Evolutionary conservation across 208 protist species (phyloP).

Genomic region (Crithidia acanthocephali): DNA sequence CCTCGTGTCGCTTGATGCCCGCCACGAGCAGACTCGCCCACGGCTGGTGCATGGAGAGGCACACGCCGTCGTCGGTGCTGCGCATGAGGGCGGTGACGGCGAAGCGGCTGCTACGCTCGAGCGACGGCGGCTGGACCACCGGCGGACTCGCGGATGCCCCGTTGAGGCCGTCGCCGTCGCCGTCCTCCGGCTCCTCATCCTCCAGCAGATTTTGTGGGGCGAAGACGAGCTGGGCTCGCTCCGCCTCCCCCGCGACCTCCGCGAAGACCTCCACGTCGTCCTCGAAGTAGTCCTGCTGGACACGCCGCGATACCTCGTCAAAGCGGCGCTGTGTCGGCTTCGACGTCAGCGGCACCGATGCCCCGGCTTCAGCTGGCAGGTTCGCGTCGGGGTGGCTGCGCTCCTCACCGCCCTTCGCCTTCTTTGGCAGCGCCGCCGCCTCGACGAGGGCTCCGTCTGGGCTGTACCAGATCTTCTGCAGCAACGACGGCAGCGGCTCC

Average conservation of each 20-base stretch:
- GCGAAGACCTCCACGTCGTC: constrained; percentile 74
- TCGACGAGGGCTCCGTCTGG: constrained; percentile 53
- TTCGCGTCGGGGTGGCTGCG: constrained; percentile 3
- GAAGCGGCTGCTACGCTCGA: constrained; percentile 33
- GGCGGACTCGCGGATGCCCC: constrained; percentile 8
- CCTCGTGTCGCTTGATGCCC: constrained; percentile 94
- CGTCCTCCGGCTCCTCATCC: constrained; percentile 17
- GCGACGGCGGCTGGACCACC: constrained; percentile 12
- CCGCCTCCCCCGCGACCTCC: constrained; percentile 34
- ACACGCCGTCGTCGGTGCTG: constrained; percentile 81
- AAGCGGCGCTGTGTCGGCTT: constrained; percentile 29
- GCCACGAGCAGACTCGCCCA: constrained; percentile 91
- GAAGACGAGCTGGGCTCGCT: constrained; percentile 35
- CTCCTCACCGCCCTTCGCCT: constrained; percentile 7
- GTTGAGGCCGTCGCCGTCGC: constrained; percentile 15
- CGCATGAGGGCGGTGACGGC: constrained; percentile 61
- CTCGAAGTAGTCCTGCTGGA: constrained; percentile 89
- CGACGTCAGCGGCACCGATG: constrained; percentile 20
- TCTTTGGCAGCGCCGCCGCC: constrained; percentile 9
- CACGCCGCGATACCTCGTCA: constrained; percentile 74
- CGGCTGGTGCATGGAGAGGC: constrained; percentile 94
- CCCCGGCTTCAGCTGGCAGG: constrained; percentile 15
- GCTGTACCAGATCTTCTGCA: constrained; percentile 89
- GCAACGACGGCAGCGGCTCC: constrained; percentile 63
- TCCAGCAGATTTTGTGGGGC: constrained; percentile 30